Conservation (phyloP, 164 flowering plant genomes). For the Nymphaea colorata region DNA sequence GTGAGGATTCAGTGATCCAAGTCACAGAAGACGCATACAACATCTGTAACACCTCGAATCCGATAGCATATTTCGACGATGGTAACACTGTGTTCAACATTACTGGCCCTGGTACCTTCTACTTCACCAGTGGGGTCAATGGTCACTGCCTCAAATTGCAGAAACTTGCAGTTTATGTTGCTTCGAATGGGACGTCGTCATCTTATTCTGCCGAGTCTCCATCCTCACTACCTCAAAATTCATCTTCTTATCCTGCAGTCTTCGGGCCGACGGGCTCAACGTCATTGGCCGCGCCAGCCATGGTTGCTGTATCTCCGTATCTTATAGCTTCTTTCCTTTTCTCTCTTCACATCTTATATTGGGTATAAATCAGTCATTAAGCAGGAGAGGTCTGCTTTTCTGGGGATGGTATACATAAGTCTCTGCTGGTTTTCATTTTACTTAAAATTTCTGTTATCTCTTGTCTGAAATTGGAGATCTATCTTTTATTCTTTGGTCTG, state of each 20-base stretch:
- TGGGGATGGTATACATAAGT: no score
- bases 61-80: slow-evolving; percentile 61
- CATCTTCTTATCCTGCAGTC: slow-evolving; percentile 65
- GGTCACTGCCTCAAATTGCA: slow-evolving; percentile 76
- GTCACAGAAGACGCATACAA: slow-evolving; percentile 48
- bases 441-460: no score
- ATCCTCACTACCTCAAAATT: slow-evolving; percentile 17
- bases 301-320: neutral
- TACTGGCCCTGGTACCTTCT: slow-evolving; percentile 46
- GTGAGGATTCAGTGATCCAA: slow-evolving; percentile 88
- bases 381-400: neutral
- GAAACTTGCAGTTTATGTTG: slow-evolving; percentile 54
- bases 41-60: slow-evolving; percentile 59
- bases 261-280: slow-evolving; percentile 63
- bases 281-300: slow-evolving; percentile 12
- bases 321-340: neutral
- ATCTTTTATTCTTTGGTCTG: no score
- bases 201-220: slow-evolving; percentile 22
- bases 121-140: slow-evolving; percentile 69
- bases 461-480: no score
- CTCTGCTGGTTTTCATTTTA: no score
- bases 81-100: slow-evolving; percentile 87
- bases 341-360: neutral
- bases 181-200: slow-evolving; percentile 38
- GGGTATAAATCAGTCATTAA: neutral